Evolutionary conservation across 2,329 filamentous ascomycete genomes (phyloP).

Genomic region (Penicillium concentricum): DNA sequence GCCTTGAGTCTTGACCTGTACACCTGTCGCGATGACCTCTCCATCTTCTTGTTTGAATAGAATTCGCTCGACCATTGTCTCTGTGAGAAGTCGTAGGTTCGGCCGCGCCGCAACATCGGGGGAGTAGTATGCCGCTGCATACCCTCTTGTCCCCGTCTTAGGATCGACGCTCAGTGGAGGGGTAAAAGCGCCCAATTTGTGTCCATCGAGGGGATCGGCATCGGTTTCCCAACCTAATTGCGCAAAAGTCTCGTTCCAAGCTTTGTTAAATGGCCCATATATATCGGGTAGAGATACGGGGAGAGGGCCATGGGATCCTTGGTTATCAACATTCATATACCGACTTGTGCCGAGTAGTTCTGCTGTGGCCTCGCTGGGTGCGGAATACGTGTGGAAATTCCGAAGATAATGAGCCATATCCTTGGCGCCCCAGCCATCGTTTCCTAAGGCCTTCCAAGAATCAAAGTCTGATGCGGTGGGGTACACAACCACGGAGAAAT

Average conservation of each 20-base stretch:
- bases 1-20: conserved; percentile 19
- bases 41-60: conserved; percentile 38
- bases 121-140: conserved; percentile 45
- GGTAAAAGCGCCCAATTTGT: conserved; percentile 42
- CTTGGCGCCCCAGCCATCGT: conserved; percentile 47
- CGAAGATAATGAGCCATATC: conserved; percentile 51
- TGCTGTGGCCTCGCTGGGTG: conserved; percentile 28
- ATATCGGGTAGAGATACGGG: conserved; percentile 31
- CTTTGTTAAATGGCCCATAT: conserved; percentile 27
- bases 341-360: conserved; percentile 11
- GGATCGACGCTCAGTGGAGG: conserved; percentile 37
- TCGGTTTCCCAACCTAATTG: conserved; percentile 23
- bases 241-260: conserved; percentile 25
- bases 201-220: conserved; percentile 37
- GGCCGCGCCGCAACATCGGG: conserved; percentile 38
- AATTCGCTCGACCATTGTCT: conserved; percentile 49
- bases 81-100: conserved; percentile 50
- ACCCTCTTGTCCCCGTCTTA: conserved; percentile 34
- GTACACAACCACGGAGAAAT: conserved; percentile 35
- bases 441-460: conserved; percentile 48
- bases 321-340: conserved; percentile 19
- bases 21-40: conserved; percentile 16
- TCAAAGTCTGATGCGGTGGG: conserved; percentile 42
- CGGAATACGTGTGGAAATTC: conserved; percentile 37
- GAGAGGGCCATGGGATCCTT: conserved; percentile 21